A percentile compares a stretch with the other conserved stretches of the same genome.
Evolutionary conservation across 129 eudicot genomes (phyloP).

Genomic region (Heracleum sosnowskyi): DNA sequence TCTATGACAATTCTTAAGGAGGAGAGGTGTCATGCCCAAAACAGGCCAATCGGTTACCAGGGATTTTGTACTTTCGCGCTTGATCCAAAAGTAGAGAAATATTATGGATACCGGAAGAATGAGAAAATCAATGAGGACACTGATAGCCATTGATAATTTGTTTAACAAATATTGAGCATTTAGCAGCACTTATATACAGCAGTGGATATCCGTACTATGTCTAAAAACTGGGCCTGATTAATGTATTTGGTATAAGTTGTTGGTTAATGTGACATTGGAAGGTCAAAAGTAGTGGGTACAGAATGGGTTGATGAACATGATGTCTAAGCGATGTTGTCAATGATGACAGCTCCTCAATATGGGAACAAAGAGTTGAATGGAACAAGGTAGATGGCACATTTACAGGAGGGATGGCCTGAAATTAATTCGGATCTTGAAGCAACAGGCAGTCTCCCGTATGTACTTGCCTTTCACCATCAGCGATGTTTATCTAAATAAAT

Average conservation of each 20-base stretch:
- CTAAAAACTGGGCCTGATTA: not conserved
- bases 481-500: too few relatives aligned
- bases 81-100: not conserved
- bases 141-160: not conserved
- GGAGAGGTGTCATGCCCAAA: slow-evolving; percentile 17
- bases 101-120: not conserved
- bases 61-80: not conserved
- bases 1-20: slow-evolving; percentile 15
- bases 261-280: not conserved
- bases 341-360: too few relatives aligned
- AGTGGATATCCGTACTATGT: not conserved
- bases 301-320: not conserved
- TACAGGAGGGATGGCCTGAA: too few relatives aligned
- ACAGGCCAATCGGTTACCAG: slow-evolving; percentile 23
- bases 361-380: too few relatives aligned
- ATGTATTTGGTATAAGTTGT: not conserved
- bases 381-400: too few relatives aligned
- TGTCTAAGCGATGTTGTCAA: not conserved
- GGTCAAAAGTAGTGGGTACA: not conserved
- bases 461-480: too few relatives aligned
- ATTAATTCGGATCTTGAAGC: too few relatives aligned
- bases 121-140: not conserved
- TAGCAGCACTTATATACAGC: not conserved
- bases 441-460: too few relatives aligned
- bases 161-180: not conserved